These are phyloP conservation scores for Oehlia diaphana DNA, from an alignment of 192 early-diverging fungal genomes.

Conservation along the genomic window DNA sequence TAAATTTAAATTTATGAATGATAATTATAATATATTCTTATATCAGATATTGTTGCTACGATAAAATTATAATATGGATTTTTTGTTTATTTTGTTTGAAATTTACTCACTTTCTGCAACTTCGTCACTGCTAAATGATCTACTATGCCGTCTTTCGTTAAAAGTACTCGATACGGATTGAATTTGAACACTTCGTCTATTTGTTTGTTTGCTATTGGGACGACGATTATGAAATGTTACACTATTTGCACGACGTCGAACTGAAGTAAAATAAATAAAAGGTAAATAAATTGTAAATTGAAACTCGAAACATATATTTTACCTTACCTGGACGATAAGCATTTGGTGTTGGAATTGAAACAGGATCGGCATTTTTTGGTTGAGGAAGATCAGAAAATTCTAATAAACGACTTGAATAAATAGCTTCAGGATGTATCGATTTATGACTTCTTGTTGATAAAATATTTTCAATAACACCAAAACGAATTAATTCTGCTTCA, in stretches of 20 bases:
- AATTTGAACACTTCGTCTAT: background rate
- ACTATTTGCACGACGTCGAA: background rate
- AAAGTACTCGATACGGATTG: background rate
- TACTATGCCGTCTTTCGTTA: background rate
- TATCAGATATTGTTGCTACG: too few species aligned
- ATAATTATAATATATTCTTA: too few species aligned
- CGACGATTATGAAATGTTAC: background rate
- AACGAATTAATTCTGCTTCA: background rate
- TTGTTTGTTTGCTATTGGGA: background rate
- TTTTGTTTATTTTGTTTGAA: background rate
- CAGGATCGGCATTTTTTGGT: background rate
- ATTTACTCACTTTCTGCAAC: background rate
- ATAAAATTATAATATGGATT: background rate
- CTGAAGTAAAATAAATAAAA: background rate
- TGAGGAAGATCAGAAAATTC: background rate
- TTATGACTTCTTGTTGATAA: background rate
- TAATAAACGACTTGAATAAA: slow-evolving; percentile 6
- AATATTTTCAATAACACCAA: background rate
- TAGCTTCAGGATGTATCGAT: slow-evolving; percentile 1
- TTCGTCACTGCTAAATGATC: background rate
- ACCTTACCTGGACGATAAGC: background rate
- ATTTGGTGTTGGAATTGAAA: background rate
- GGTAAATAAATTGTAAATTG: background rate
- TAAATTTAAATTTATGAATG: background rate
- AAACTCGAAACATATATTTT: too few species aligned